Base-by-base conservation (phyloP, 2,329 filamentous ascomycete species). In the Didymella arachidicola region DNA sequence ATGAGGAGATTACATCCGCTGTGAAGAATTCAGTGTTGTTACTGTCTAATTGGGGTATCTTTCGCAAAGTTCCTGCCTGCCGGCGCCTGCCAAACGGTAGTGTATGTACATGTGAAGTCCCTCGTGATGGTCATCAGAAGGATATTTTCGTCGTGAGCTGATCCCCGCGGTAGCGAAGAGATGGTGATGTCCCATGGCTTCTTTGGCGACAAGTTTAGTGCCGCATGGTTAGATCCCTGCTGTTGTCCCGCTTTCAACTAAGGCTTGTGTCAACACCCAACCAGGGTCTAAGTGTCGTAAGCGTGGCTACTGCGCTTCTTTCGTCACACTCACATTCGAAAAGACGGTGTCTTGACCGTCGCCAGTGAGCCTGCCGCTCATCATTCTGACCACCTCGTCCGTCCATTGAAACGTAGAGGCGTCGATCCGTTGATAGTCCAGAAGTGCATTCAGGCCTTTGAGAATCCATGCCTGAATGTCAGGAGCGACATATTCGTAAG, bases 391-490 rank as follows among this genome's bases (percentile, higher is more conserved):
- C 7, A 71, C 57, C 2, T 70, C 64, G 18, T 71, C 65, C 0
- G 65, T 67, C 73, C 73, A 74, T n/a, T 67, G 64, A 42, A 74
- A 75, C 2, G 63, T 45, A 7, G 53, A 25, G 25, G 29, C 46
- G 27, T 66, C 64, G 1, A 72, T 67, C 34, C 54, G 51, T 39
- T 74, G 71, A 25, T 64, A 63, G 25, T 72, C 69, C 38, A 75
- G 46, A 5, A 75, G 58, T 8, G 62, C 62, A 43, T 76, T 76
- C 27, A 75, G 36, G 3, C 64, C 61, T 30, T 41, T 56, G 14
- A 75, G 26, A 19, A 75, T 70, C 72, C 72, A 73, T 19, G 61
- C 53, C 25, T 72, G 64, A 4, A 73, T 63, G 4, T 71, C 60
- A 2, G 58, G 44, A 3, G 58, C 57, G 44, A 70, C 73, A 18